Conservation (phyloP, 352 stramenopile species). For the Aphanomyces euteiches region DNA sequence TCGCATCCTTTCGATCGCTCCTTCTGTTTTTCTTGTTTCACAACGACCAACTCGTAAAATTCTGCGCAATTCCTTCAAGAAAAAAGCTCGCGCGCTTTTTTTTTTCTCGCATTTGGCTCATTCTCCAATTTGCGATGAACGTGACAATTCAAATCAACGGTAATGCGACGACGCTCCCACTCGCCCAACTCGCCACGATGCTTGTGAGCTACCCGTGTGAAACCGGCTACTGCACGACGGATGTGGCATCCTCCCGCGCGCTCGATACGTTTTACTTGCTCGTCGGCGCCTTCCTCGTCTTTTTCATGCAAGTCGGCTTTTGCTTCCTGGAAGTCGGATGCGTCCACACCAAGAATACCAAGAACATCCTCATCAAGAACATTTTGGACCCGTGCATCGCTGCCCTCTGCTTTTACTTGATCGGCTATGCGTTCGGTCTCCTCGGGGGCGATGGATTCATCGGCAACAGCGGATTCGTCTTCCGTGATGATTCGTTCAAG, state of each 20-base stretch:
- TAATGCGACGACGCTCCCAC: background rate
- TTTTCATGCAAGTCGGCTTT: constrained; percentile 66
- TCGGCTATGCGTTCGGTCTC: constrained; percentile 64
- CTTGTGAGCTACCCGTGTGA: background rate
- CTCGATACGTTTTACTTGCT: constrained; percentile 39
- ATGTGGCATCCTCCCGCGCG: background rate
- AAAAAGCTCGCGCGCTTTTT: no score
- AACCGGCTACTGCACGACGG: background rate
- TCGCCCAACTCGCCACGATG: background rate
- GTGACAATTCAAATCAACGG: background rate
- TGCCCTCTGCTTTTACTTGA: constrained; percentile 45
- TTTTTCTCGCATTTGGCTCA: no score
- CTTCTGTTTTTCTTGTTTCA: no score
- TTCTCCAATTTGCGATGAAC: no score
- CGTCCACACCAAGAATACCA: constrained; percentile 51
- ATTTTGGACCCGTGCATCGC: constrained; percentile 62
- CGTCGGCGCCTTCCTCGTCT: constrained; percentile 43
- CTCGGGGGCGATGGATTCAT: constrained; percentile 31
- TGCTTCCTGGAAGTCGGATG: constrained; percentile 63
- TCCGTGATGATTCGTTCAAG: constrained; percentile 33
- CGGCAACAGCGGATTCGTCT: constrained; percentile 28
- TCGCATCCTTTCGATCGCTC: no score
- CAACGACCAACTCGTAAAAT: no score
- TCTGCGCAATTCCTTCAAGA: no score
- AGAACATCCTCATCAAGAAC: constrained; percentile 81